Evolutionary conservation across 768 basidiomycete species (phyloP).

Genomic region (Amanita rubescens): DNA sequence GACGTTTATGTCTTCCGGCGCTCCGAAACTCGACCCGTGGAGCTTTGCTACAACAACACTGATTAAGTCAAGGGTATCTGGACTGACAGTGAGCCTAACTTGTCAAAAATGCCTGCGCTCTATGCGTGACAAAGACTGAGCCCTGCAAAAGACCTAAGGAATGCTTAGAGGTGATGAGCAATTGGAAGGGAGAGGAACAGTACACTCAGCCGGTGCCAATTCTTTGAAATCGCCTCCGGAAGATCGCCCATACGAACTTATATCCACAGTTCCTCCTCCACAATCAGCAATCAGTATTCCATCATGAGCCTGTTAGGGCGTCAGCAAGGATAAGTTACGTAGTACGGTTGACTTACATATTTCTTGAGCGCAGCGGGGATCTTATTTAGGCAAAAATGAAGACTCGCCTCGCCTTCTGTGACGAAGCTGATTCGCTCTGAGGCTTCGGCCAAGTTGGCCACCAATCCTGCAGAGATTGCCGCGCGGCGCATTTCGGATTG

Average conservation of each 20-base stretch:
- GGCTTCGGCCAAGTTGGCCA: constrained; percentile 22
- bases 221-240: not conserved
- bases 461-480: constrained; percentile 36
- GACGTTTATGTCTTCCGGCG: not conserved
- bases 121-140: too few relatives aligned
- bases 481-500: constrained; percentile 43
- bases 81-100: too few relatives aligned
- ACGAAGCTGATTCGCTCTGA: constrained; percentile 39
- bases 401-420: constrained; percentile 49
- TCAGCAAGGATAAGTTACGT: not conserved
- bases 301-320: not conserved
- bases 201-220: constrained; percentile 2
- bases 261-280: constrained; percentile 5
- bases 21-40: not conserved
- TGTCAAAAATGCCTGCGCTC: too few relatives aligned
- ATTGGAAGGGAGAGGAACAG: too few relatives aligned
- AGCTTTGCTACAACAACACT: not conserved
- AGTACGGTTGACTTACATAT: constrained; percentile 12
- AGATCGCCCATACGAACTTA: not conserved
- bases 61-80: too few relatives aligned
- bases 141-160: not conserved
- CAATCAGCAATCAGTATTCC: constrained; percentile 3
- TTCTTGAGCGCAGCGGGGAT: constrained; percentile 23
- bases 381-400: constrained; percentile 44
- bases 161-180: too few relatives aligned